phyloP scores from a whole-genome alignment of 257 asterid species.

The Thymus quinquecostatus region DNA sequence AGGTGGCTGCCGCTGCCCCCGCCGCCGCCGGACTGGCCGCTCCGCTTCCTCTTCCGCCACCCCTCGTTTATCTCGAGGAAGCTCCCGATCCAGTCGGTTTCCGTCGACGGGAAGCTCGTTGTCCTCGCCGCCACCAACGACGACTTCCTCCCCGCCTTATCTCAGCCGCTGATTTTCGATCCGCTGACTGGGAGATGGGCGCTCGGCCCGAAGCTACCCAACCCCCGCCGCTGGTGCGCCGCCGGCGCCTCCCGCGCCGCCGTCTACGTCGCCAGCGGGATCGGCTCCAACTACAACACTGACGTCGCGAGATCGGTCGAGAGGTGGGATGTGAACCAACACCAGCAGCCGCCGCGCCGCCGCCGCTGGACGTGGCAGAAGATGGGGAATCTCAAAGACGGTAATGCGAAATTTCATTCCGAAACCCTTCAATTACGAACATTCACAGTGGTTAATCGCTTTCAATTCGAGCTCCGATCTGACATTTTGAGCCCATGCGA shows the following conservation, averaged over 20 bases:
- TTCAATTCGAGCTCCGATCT: background rate
- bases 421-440: background rate
- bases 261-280: constrained; percentile 79
- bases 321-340: constrained; percentile 52
- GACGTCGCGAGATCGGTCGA: constrained; percentile 72
- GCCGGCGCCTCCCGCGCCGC: constrained; percentile 48
- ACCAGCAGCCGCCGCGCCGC: background rate
- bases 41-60: constrained; percentile 60
- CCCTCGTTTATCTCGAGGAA: constrained; percentile 79
- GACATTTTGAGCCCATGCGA: background rate
- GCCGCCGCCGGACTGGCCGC: constrained; percentile 54
- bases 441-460: background rate
- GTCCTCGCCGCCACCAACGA: constrained; percentile 78
- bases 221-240: constrained; percentile 89
- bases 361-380: constrained; percentile 63
- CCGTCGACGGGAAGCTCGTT: constrained; percentile 56
- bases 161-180: constrained; percentile 63
- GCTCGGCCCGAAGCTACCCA: constrained; percentile 53
- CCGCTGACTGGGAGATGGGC: constrained; percentile 48
- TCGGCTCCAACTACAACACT: constrained; percentile 63
- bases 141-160: constrained; percentile 63
- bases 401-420: background rate
- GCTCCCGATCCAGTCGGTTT: constrained; percentile 67
- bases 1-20: constrained; percentile 62
- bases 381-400: constrained; percentile 55